Evolutionary conservation across 257 asterid genomes (phyloP), one percentile per base, ranked within the genome.

Genomic region (Datura wrightii): DNA sequence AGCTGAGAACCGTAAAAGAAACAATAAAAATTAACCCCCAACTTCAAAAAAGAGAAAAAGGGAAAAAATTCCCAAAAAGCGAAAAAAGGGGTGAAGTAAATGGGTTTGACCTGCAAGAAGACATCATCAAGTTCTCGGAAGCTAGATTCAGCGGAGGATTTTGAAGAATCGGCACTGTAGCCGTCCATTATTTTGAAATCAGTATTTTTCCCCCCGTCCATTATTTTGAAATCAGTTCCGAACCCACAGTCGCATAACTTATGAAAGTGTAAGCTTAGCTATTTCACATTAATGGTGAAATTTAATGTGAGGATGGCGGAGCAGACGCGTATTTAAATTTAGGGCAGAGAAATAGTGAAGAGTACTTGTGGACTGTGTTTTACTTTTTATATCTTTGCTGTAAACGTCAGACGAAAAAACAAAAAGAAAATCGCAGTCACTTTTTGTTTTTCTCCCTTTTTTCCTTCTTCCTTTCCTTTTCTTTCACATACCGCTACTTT

Each of bases 71-170:
- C 4, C 70, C 46, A 44, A 48, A 19, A 11, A 74, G 15, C 1
- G 6, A 44, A 16, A 16, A 39, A 62, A 54, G 80, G 50, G 24
- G 3, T 5, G 31, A 24, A 24, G 2, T 3, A 9, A 41, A 55
- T 55, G 71, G 83, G 58, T 3, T 67, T 9, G 79, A 93, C 98
- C 99, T 95, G 98, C 91, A 95, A 90, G 87, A 92, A 94, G 82
- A 89, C 94, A 82, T 94, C 97, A 86, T 95, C 99, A 80, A 90
- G 93, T 84, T 94, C 94, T 18, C 98, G 92, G 88, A 95, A 95
- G 88, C 90, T 94, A 86, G 97, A 91, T 82, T 91, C 94, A 62
- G 94, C 90, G 18, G 94, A 89, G 66, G 91, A 82, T 18, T 93
- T 85, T 74, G 92, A 89, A 31, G 93, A 90, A 50, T 87, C 92